Conservation (phyloP, 176 grass and related monocot species). For the Hsuehochloa calcarea region DNA sequence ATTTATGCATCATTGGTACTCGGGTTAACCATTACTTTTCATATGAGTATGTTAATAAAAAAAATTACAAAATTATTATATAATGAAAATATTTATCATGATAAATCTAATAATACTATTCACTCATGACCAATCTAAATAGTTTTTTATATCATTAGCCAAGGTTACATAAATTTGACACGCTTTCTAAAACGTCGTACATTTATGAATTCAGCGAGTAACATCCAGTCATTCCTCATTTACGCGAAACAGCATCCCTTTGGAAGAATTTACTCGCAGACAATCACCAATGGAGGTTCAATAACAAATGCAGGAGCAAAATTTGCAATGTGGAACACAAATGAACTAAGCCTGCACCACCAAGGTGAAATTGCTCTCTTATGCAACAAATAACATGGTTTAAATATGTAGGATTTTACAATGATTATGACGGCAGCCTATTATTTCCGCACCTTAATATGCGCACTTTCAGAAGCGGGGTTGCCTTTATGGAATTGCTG, state of each 20-base stretch:
- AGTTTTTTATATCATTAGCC: too few relatives aligned
- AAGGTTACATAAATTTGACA: too few relatives aligned
- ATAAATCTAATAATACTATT: too few relatives aligned
- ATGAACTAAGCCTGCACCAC: not conserved
- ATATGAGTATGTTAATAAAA: too few relatives aligned
- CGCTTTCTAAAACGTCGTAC: too few relatives aligned
- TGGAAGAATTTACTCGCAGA: not conserved
- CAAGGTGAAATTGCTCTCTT: not conserved
- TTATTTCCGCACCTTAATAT: slow-evolving; percentile 31
- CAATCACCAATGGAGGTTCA: not conserved
- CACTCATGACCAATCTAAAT: too few relatives aligned
- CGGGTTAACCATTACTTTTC: too few relatives aligned
- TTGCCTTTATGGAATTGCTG: slow-evolving; percentile 37
- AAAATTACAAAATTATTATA: too few relatives aligned
- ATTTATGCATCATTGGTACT: not conserved
- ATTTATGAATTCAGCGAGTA: too few relatives aligned
- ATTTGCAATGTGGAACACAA: not conserved
- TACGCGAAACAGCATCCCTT: not conserved
- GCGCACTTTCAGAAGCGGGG: slow-evolving; percentile 12
- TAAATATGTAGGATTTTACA: not conserved
- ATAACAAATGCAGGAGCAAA: not conserved
- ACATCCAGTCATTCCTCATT: not conserved
- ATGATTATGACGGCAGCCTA: not conserved
- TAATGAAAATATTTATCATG: too few relatives aligned
- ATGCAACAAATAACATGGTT: not conserved